Evolutionary conservation across 345 rosid genomes (phyloP).

Genomic region (Lepidium aucheri): DNA sequence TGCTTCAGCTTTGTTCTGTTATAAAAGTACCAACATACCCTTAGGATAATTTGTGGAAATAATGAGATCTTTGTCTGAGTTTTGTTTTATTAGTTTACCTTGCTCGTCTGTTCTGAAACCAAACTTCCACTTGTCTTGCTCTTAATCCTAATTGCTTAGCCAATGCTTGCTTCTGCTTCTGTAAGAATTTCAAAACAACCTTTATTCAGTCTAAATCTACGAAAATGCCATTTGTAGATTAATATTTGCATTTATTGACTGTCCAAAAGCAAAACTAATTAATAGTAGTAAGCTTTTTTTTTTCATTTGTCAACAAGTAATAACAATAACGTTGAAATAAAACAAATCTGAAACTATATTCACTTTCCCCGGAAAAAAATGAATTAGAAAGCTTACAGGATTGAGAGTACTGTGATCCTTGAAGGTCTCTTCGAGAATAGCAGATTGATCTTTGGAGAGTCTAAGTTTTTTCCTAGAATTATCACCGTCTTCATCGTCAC

Average conservation of each 20-base stretch:
- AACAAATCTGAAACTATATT: neutral
- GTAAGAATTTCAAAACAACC: neutral
- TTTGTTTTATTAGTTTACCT: slow-evolving; percentile 36
- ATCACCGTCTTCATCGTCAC: slow-evolving; percentile 93
- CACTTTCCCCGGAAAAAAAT: slow-evolving; percentile 4
- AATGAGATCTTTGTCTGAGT: neutral
- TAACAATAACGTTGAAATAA: neutral
- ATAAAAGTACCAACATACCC: neutral
- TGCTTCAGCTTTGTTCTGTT: slow-evolving; percentile 95
- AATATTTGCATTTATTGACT: slow-evolving; percentile 1
- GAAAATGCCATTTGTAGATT: neutral
- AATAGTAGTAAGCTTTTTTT: neutral
- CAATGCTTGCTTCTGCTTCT: slow-evolving; percentile 87
- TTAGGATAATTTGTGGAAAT: neutral
- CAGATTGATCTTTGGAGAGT: slow-evolving; percentile 89
- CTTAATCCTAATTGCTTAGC: slow-evolving; percentile 82
- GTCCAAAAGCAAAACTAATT: neutral
- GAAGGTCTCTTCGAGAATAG: slow-evolving; percentile 87
- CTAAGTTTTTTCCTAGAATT: slow-evolving; percentile 89
- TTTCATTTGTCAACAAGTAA: neutral
- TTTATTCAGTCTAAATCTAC: neutral
- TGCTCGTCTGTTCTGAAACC: slow-evolving; percentile 99
- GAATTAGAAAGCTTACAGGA: slow-evolving; percentile 44
- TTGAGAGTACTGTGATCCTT: slow-evolving; percentile 94
- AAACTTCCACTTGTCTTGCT: slow-evolving; percentile 92